A percentile compares a stretch with the other conserved stretches of the same genome.
Conservation (phyloP, 805 yeast genomes). For the Scheffersomyces stipitis region DNA sequence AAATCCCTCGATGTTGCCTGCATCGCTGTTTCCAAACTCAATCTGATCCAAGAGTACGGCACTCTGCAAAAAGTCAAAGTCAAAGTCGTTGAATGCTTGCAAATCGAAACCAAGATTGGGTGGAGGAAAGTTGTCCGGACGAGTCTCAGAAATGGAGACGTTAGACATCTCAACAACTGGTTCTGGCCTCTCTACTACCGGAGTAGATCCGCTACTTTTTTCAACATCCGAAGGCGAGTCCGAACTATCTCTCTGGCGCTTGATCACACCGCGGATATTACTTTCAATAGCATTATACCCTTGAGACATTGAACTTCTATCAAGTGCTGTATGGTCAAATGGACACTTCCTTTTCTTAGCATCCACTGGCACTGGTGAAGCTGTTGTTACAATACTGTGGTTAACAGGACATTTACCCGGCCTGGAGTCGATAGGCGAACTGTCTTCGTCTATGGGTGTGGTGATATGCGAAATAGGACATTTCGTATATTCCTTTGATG, state of each 20-base stretch:
- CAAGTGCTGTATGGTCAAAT: constrained; percentile 22
- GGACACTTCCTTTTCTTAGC: constrained; percentile 30
- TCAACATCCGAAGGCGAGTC: constrained; percentile 18
- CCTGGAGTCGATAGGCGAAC: not conserved
- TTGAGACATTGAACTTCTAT: constrained; percentile 4
- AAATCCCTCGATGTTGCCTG: not conserved
- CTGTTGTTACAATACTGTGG: constrained; percentile 1
- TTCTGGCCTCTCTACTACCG: too few species aligned
- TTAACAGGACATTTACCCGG: constrained; percentile 10
- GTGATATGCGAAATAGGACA: constrained; percentile 28
- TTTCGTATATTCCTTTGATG: constrained; percentile 11
- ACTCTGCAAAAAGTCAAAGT: constrained; percentile 31
- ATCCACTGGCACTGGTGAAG: constrained; percentile 1
- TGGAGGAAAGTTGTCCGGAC: not conserved
- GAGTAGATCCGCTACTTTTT: not conserved
- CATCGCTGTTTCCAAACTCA: constrained; percentile 4
- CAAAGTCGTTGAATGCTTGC: constrained; percentile 19
- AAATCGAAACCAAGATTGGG: constrained; percentile 3
- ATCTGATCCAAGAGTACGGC: constrained; percentile 25
- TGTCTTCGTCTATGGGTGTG: constrained; percentile 17
- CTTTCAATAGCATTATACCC: constrained; percentile 15
- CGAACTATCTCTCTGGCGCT: constrained; percentile 13
- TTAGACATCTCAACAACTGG: not conserved
- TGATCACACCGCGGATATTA: constrained; percentile 14
- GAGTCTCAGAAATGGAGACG: not conserved